phyloP scores from a whole-genome alignment of 2,329 filamentous ascomycete species.

The Ophiocordyceps australis region DNA sequence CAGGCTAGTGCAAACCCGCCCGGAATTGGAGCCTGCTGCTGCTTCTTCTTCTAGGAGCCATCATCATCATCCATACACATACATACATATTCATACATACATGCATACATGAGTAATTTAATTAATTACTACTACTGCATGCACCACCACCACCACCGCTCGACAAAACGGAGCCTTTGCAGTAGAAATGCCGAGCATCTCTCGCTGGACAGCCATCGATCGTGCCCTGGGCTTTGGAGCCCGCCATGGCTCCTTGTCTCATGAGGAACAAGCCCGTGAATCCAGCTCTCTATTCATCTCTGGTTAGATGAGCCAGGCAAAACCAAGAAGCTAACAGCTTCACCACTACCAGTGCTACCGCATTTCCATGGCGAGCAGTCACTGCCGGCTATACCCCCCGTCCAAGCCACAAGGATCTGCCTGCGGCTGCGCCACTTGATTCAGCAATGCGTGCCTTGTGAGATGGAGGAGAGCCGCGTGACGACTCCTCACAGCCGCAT shows the following conservation, averaged over 20 bases:
- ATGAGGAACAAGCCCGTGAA: constrained; percentile 25
- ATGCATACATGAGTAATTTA: too few species aligned
- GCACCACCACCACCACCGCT: too few species aligned
- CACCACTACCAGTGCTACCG: constrained; percentile 39
- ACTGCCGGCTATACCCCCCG: constrained; percentile 48
- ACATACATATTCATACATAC: too few species aligned
- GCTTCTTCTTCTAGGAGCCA: too few species aligned
- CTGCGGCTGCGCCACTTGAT: constrained; percentile 82
- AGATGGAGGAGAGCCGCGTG: constrained; percentile 60
- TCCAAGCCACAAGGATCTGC: constrained; percentile 76
- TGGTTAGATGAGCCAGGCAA: too few species aligned
- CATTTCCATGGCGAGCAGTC: too few species aligned
- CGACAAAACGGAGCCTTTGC: not conserved
- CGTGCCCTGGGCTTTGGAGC: constrained; percentile 9
- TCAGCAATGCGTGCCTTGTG: constrained; percentile 77
- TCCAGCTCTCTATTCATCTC: constrained; percentile 5
- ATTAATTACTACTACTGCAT: too few species aligned
- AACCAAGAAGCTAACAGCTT: too few species aligned
- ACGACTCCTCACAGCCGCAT: constrained; percentile 69
- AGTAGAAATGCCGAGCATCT: constrained; percentile 4
- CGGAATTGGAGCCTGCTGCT: too few species aligned
- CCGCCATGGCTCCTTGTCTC: constrained; percentile 15
- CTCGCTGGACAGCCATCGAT: constrained; percentile 13
- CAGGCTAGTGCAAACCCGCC: too few species aligned
- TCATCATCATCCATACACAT: too few species aligned